These are phyloP conservation scores for Paracoccidioides lutzii DNA, from an alignment of 2,329 filamentous ascomycete genomes.

Conservation along the genomic window DNA sequence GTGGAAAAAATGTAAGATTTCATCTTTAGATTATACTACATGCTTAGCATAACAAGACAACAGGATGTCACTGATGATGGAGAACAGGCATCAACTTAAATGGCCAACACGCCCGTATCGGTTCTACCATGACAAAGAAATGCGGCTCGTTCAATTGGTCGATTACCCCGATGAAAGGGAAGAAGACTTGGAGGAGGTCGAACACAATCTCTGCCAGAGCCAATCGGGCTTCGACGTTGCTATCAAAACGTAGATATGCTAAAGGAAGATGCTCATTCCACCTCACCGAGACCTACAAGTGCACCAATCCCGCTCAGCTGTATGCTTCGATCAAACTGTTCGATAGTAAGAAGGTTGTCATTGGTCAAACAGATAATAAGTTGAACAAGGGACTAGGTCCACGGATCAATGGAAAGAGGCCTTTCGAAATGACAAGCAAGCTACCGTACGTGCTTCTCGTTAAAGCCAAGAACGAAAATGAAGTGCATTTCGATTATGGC, in stretches of 20 bases:
- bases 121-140: too few species aligned
- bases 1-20: too few species aligned
- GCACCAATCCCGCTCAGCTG: neutral
- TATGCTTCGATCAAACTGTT: neutral
- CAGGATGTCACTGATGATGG: too few species aligned
- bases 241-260: neutral
- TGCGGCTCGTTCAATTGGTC: too few species aligned
- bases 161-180: too few species aligned
- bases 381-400: neutral
- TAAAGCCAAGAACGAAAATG: neutral
- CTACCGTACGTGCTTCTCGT: neutral
- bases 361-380: neutral
- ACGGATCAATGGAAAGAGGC: neutral
- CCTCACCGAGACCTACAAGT: neutral
- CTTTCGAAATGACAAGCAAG: neutral
- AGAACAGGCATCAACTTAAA: too few species aligned
- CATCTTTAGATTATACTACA: too few species aligned
- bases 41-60: too few species aligned
- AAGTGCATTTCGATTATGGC: neutral
- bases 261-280: neutral
- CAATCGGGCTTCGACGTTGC: neutral
- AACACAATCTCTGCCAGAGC: neutral
- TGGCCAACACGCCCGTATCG: too few species aligned
- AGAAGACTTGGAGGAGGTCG: neutral
- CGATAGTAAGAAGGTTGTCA: neutral